Conservation (phyloP, 352 stramenopile species). For the Pythium rhizo-oryzae region DNA sequence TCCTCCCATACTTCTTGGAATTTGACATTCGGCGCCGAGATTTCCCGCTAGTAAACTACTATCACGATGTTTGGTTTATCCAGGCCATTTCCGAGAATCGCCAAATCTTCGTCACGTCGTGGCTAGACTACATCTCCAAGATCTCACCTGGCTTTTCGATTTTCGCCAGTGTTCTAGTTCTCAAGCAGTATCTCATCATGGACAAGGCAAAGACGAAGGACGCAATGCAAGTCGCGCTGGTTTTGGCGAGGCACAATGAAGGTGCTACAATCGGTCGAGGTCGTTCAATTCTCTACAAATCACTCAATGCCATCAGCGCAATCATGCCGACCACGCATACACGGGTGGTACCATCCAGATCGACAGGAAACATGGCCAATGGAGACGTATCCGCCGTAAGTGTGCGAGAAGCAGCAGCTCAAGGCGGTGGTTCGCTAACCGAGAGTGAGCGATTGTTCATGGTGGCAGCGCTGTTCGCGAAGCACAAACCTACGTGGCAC, state of each 20-base stretch:
- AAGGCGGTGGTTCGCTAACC: neutral
- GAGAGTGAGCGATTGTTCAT: neutral
- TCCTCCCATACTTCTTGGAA: constrained; percentile 18
- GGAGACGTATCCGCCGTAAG: neutral
- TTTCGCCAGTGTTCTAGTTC: neutral
- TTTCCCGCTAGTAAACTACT: constrained; percentile 27
- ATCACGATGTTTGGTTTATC: constrained; percentile 30
- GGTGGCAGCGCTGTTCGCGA: neutral
- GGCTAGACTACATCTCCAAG: constrained; percentile 18
- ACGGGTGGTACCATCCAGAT: neutral
- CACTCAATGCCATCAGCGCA: neutral
- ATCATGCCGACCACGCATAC: neutral
- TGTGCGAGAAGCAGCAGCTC: neutral
- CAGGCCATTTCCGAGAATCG: constrained; percentile 23
- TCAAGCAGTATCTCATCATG: neutral
- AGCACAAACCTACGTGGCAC: neutral
- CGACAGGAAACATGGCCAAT: neutral
- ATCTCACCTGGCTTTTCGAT: constrained; percentile 9
- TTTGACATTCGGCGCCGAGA: constrained; percentile 11
- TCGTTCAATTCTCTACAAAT: neutral
- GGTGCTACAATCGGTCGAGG: neutral
- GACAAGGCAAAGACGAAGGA: neutral
- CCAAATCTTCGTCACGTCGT: constrained; percentile 22
- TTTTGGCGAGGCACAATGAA: neutral
- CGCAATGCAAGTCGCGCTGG: neutral